phyloP scores from a whole-genome alignment of 768 basidiomycete species.

The Mycena sanguinolenta region DNA sequence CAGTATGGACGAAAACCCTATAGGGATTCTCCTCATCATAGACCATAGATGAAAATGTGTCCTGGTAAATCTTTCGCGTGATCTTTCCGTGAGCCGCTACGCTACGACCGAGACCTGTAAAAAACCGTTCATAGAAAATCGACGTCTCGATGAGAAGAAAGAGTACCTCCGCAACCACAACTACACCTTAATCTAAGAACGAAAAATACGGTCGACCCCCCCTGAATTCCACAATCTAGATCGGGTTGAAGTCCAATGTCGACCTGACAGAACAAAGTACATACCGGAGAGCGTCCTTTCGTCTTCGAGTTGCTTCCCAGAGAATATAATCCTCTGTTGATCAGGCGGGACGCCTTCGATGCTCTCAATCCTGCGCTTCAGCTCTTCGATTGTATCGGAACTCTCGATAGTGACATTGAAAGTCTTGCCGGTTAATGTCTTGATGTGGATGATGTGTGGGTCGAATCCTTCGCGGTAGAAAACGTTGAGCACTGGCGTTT shows the following conservation, averaged over 20 bases:
- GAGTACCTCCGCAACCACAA: no score
- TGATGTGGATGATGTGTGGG: background rate
- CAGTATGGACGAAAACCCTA: background rate
- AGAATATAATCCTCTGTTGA: background rate
- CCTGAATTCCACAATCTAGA: no score
- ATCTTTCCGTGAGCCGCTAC: slow-evolving; percentile 8
- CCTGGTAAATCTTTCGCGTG: slow-evolving; percentile 7
- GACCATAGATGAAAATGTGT: background rate
- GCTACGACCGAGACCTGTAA: no score
- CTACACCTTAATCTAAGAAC: no score
- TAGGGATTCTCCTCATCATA: slow-evolving; percentile 4
- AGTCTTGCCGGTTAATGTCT: background rate
- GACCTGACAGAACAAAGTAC: no score
- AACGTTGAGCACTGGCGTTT: background rate
- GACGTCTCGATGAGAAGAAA: no score
- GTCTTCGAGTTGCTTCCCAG: background rate
- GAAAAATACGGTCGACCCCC: no score
- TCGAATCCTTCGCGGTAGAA: background rate
- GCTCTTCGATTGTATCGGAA: background rate
- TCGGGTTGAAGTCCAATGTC: no score
- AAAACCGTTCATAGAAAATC: no score
- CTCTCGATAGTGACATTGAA: background rate
- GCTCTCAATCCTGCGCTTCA: background rate
- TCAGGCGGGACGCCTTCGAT: background rate
- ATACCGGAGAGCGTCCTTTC: background rate